These are phyloP conservation scores for Cotoneaster glaucophyllus DNA, from an alignment of 306 rosid genomes.

Conservation along the genomic window DNA sequence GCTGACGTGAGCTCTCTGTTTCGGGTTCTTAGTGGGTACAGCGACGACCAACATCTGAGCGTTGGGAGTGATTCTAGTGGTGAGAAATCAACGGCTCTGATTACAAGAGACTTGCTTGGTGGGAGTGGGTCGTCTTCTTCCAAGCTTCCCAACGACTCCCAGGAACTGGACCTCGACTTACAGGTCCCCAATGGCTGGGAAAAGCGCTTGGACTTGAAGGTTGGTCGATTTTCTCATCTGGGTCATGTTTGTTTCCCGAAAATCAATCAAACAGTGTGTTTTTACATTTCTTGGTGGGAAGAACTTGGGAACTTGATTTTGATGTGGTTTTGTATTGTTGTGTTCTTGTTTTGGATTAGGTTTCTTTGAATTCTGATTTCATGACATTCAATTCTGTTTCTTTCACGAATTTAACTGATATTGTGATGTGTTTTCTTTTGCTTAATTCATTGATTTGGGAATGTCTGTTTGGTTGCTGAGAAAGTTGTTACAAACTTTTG, in stretches of 20 bases:
- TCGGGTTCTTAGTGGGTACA: constrained; percentile 54
- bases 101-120: constrained; percentile 80
- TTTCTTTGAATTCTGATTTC: background rate
- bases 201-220: constrained; percentile 90
- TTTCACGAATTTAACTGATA: background rate
- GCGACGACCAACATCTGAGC: constrained; percentile 67
- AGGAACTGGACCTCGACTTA: constrained; percentile 92
- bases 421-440: background rate
- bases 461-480: constrained; percentile 5
- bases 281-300: background rate
- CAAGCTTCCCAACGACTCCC: constrained; percentile 40
- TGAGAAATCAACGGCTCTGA: constrained; percentile 69
- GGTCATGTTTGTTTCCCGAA: constrained; percentile 15
- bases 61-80: constrained; percentile 49
- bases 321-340: background rate
- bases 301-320: background rate
- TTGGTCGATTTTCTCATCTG: constrained; percentile 18
- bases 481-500: background rate
- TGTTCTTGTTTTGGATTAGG: background rate
- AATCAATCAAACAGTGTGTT: constrained; percentile 6
- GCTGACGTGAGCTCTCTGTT: constrained; percentile 75
- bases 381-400: background rate
- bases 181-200: constrained; percentile 96
- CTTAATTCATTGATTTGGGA: background rate
- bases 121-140: constrained; percentile 43